Percentiles rank a stretch among this genome's conserved stretches.
phyloP scores from a whole-genome alignment of 2,329 filamentous ascomycete species.

The Aspergillus floridensis region DNA sequence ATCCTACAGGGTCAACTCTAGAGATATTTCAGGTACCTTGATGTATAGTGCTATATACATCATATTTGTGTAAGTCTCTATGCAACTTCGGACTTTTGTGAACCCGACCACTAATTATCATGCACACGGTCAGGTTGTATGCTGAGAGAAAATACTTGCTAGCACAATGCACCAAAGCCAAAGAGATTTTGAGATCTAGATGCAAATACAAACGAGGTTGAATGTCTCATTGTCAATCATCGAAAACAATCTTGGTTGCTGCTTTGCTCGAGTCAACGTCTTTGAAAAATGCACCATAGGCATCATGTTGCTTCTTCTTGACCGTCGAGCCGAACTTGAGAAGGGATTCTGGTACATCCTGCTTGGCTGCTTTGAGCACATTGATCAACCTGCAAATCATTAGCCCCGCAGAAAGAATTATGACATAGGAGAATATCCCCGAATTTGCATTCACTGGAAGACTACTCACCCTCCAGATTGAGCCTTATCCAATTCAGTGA shows the following conservation, averaged over 20 bases:
- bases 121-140: slow-evolving; percentile 32
- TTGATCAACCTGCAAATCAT: slow-evolving; percentile 70
- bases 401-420: slow-evolving; percentile 8
- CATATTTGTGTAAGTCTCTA: slow-evolving; percentile 58
- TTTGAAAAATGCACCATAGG: slow-evolving; percentile 94
- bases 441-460: not conserved
- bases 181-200: slow-evolving; percentile 18
- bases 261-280: slow-evolving; percentile 80
- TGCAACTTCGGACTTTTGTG: not conserved
- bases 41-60: slow-evolving; percentile 54
- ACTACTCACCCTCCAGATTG: slow-evolving; percentile 80
- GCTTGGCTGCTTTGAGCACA: slow-evolving; percentile 88
- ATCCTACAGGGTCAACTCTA: slow-evolving; percentile 9
- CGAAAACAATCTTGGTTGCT: slow-evolving; percentile 90
- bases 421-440: not conserved
- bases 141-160: slow-evolving; percentile 35
- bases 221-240: slow-evolving; percentile 45
- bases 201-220: slow-evolving; percentile 18
- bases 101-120: slow-evolving; percentile 17
- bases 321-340: slow-evolving; percentile 97
- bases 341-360: slow-evolving; percentile 83
- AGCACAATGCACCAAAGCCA: slow-evolving; percentile 23
- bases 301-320: slow-evolving; percentile 96
- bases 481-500: slow-evolving; percentile 91
- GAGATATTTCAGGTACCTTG: slow-evolving; percentile 47